Evolutionary conservation across 1,139 yeast species (phyloP).

Genomic region (Nematodospora anomalae): DNA sequence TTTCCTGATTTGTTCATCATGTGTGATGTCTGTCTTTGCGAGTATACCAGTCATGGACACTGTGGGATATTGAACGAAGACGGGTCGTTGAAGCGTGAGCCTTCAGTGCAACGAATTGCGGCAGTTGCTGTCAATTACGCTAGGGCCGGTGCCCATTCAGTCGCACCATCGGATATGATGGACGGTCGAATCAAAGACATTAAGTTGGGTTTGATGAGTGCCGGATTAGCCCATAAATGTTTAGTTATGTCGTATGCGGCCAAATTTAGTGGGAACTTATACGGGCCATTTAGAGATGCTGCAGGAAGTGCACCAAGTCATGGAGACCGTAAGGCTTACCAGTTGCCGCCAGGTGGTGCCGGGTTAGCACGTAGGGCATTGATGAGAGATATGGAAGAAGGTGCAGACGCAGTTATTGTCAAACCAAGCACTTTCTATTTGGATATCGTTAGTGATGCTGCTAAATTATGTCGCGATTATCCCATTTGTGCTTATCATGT

Average conservation of each 20-base stretch:
- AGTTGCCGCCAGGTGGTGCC: slow-evolving; percentile 88
- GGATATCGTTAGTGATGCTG: slow-evolving; percentile 87
- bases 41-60: slow-evolving; percentile 94
- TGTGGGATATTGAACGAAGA: slow-evolving; percentile 90
- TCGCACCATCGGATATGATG: slow-evolving; percentile 98
- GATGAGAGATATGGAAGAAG: slow-evolving; percentile 81
- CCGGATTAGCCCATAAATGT: slow-evolving; percentile 83
- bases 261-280: slow-evolving; percentile 84
- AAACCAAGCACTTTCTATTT: slow-evolving; percentile 97
- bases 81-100: slow-evolving; percentile 76
- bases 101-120: slow-evolving; percentile 79
- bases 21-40: slow-evolving; percentile 97
- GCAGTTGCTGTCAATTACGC: slow-evolving; percentile 97
- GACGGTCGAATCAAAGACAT: slow-evolving; percentile 93
- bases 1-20: slow-evolving; percentile 85
- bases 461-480: slow-evolving; percentile 74
- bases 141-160: slow-evolving; percentile 90
- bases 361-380: slow-evolving; percentile 95
- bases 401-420: slow-evolving; percentile 92
- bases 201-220: slow-evolving; percentile 78
- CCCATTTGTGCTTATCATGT: slow-evolving; percentile 97
- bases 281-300: slow-evolving; percentile 98
- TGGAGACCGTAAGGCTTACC: slow-evolving; percentile 93
- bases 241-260: slow-evolving; percentile 94
- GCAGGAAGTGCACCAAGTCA: slow-evolving; percentile 88